Evolutionary conservation across 2,329 filamentous ascomycete species (phyloP), one percentile per base, ranked within the genome.

Genomic region (Nemania sp.): DNA sequence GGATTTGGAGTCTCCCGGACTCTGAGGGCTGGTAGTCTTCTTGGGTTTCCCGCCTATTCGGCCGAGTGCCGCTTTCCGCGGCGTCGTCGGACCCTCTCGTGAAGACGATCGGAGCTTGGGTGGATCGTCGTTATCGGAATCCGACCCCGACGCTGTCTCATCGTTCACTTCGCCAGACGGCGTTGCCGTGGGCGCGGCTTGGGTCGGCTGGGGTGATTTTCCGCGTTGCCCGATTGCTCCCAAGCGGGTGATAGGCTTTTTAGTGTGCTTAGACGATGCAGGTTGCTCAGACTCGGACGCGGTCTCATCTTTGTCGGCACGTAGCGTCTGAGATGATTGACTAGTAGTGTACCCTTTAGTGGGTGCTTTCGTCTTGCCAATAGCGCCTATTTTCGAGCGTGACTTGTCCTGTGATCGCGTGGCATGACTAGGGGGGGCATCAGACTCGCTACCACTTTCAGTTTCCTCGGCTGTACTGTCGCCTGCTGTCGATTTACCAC

Each of bases 291-390:
- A 70, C 15, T 72, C 72, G 1, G 72, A 72, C 37, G 65, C 68
- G 2, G 72, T 74, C 48, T 72, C 69, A 45, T 73, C 69, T 11
- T 68, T 65, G 12, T 69, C 66, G 4, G 50, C 47, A 29, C 60
- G 60, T 17, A 68, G 12, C 18, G 67, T 71, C 10, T 34, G 62
- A 32, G 71, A 69, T 45, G 70, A 68, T 34, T 68, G 71, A 43
- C 64, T 69, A 7, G 60, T 42, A 10, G 64, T 51, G 10, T 58
- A 55, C 5, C 59, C 57, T 32, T 57, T 53, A 45, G 18, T 34
- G 6, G 51, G 17, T 13, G 37, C 46, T 58, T 62, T 68, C 37
- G 18, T 62, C 21, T 58, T 60, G 7, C 70, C 66, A 54, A 71
- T 60, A 1, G 51, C 49, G 18, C 69, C 69, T 52, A 72, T 63